phyloP scores from a whole-genome alignment of 2,329 filamentous ascomycete genomes.

The Calonectria leucothoes region DNA sequence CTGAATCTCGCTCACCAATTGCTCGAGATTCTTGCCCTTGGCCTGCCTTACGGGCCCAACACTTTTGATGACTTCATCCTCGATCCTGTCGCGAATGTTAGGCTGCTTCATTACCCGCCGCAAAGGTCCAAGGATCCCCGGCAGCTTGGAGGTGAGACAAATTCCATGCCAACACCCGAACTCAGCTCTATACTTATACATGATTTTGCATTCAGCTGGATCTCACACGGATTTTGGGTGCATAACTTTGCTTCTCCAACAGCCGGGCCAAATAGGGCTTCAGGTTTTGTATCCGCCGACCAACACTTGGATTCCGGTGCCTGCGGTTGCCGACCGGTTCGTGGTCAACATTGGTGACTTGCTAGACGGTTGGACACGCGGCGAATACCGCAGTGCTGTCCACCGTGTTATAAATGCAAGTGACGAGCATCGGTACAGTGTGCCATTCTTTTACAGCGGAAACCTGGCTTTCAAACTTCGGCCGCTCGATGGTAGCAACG shows the following conservation, averaged over 20 bases:
- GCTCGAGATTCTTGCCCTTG: background rate
- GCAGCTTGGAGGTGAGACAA: background rate
- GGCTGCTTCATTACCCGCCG: background rate
- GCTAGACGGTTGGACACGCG: background rate
- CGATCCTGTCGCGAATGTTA: background rate
- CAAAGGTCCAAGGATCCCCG: background rate
- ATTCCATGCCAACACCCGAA: background rate
- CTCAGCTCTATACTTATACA: too few relatives aligned
- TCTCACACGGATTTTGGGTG: background rate
- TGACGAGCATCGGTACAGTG: background rate
- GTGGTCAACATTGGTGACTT: background rate
- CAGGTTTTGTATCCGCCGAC: background rate
- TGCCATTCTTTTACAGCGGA: background rate
- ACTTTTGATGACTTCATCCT: background rate
- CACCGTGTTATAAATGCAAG: background rate
- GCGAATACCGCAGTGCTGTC: background rate
- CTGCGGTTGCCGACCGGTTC: background rate
- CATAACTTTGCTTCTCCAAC: background rate
- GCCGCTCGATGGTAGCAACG: background rate
- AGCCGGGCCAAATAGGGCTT: background rate
- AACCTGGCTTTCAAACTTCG: background rate
- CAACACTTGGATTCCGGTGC: background rate
- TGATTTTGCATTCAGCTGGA: background rate
- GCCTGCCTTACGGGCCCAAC: background rate
- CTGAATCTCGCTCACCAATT: background rate